Percentiles rank a stretch among this genome's conserved stretches.
Conservation (phyloP, 306 rosid genomes). For the Medicago truncatula region MtrunA17r5.0-ANR NC_053049.1:37215501-37216000, state of each 20-base stretch:
- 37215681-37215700: neutral
- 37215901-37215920: too few relatives aligned
- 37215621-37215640: slow-evolving; percentile 79
- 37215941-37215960: too few relatives aligned
- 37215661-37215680: slow-evolving; percentile 7
- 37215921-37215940: too few relatives aligned
- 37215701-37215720: slow-evolving; percentile 1
- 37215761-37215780: slow-evolving; percentile 1
- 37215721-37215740: slow-evolving; percentile 6
- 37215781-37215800: neutral
- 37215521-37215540: slow-evolving; percentile 85
- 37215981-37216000: neutral
- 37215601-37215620: slow-evolving; percentile 66
- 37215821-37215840: slow-evolving; percentile 1
- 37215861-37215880: neutral
- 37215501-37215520: slow-evolving; percentile 83
- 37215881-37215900: too few relatives aligned
- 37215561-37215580: slow-evolving; percentile 69
- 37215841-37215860: neutral
- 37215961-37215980: too few relatives aligned
- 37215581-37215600: slow-evolving; percentile 68
- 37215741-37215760: too few relatives aligned
- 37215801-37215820: neutral
- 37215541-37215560: slow-evolving; percentile 59
- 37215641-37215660: slow-evolving; percentile 67